Evolutionary conservation across 495 filamentous ascomycete genomes (phyloP).

Genomic region (Pyronema domesticum): DNA sequence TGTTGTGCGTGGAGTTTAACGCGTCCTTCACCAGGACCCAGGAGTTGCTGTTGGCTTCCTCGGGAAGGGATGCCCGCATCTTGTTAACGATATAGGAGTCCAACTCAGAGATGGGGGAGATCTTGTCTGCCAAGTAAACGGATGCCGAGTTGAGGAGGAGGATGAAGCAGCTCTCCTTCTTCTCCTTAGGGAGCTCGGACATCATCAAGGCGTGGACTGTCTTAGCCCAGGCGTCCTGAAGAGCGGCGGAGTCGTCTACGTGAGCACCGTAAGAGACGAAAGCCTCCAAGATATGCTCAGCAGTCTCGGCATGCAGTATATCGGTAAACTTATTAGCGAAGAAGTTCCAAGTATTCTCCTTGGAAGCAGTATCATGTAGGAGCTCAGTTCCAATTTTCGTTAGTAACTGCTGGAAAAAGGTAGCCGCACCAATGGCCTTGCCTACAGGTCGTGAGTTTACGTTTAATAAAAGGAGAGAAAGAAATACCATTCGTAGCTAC

Average conservation of each 20-base stretch:
- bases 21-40: background rate
- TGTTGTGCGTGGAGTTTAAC: background rate
- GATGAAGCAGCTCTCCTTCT: slow-evolving; percentile 10
- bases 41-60: background rate
- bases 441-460: background rate
- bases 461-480: background rate
- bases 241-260: background rate
- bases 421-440: background rate
- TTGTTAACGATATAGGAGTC: slow-evolving; percentile 15
- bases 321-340: slow-evolving; percentile 8
- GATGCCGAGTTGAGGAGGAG: slow-evolving; percentile 1
- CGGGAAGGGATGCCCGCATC: background rate
- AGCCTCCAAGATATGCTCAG: slow-evolving; percentile 7
- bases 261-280: slow-evolving; percentile 13
- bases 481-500: slow-evolving; percentile 1
- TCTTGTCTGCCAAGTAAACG: background rate
- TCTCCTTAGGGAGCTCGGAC: slow-evolving; percentile 7
- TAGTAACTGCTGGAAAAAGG: background rate
- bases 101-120: slow-evolving; percentile 10
- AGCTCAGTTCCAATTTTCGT: background rate
- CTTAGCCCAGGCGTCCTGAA: slow-evolving; percentile 12
- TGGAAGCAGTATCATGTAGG: background rate
- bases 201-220: slow-evolving; percentile 9
- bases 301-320: slow-evolving; percentile 8
- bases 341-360: slow-evolving; percentile 1